phyloP scores from a whole-genome alignment of 768 basidiomycete genomes.

The Leccinum olivaceopallidum region DNA sequence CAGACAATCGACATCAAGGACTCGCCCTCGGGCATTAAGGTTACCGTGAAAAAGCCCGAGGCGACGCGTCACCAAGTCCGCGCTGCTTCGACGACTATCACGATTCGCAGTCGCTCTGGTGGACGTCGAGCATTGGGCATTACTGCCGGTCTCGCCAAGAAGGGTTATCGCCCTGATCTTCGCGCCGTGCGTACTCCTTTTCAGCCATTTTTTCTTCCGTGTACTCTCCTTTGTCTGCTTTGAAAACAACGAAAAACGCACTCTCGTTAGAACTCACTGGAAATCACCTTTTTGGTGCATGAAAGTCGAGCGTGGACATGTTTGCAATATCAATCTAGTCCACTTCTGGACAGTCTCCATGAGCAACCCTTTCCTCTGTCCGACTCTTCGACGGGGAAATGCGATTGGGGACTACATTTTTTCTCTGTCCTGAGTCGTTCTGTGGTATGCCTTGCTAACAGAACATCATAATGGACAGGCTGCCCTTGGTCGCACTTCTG shows the following conservation, averaged over 20 bases:
- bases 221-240: neutral
- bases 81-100: conserved; percentile 46
- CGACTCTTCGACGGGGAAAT: conserved; percentile 32
- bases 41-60: conserved; percentile 66
- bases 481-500: conserved; percentile 74
- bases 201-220: neutral
- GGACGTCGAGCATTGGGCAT: conserved; percentile 69
- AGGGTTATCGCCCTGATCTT: conserved; percentile 77
- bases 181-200: conserved; percentile 58
- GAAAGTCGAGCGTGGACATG: conserved; percentile 94
- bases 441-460: conserved; percentile 52
- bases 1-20: conserved; percentile 70
- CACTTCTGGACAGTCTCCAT: conserved; percentile 23
- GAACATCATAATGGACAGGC: conserved; percentile 45
- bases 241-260: conserved; percentile 45
- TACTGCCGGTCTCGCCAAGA: conserved; percentile 57
- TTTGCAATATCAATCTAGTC: conserved; percentile 67
- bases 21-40: conserved; percentile 53
- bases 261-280: conserved; percentile 93
- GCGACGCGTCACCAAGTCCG: conserved; percentile 53
- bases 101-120: conserved; percentile 69
- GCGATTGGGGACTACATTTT: conserved; percentile 27
- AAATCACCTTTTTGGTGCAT: conserved; percentile 54
- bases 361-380: conserved; percentile 29
- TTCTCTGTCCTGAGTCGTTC: conserved; percentile 6